Conservation (phyloP, 805 yeast species). For the Candida alai region DNA sequence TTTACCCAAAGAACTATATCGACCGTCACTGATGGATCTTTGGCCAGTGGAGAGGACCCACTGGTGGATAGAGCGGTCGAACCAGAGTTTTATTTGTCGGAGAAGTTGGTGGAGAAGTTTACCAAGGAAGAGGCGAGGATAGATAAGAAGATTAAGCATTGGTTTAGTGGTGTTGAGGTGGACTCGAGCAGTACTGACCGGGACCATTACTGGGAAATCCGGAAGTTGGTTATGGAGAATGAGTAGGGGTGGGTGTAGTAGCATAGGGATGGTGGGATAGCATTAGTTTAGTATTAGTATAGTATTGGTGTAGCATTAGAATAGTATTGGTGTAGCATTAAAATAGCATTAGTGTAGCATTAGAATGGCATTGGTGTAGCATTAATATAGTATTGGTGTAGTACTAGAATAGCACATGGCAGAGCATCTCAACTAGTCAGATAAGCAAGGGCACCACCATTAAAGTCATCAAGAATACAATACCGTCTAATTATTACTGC, state of each 20-base stretch:
- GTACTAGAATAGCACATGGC: not conserved
- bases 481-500: too few relatives aligned
- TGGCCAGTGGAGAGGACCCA: too few relatives aligned
- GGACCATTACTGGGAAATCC: slow-evolving; percentile 40
- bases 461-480: too few relatives aligned
- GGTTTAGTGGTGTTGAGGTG: slow-evolving; percentile 28
- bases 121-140: slow-evolving; percentile 35
- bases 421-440: too few relatives aligned
- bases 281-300: slow-evolving; percentile 1
- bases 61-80: slow-evolving; percentile 10
- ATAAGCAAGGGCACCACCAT: too few relatives aligned
- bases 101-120: slow-evolving; percentile 27
- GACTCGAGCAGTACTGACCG: slow-evolving; percentile 13
- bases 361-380: not conserved
- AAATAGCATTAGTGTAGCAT: not conserved
- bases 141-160: slow-evolving; percentile 29
- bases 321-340: not conserved
- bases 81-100: slow-evolving; percentile 18
- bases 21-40: slow-evolving; percentile 18
- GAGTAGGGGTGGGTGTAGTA: slow-evolving; percentile 7
- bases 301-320: not conserved
- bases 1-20: slow-evolving; percentile 37
- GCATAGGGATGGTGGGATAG: too few relatives aligned
- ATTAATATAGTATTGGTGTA: not conserved
- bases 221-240: slow-evolving; percentile 40